Conservation (phyloP, 345 rosid species). For the Eucalyptus victrix region DNA sequence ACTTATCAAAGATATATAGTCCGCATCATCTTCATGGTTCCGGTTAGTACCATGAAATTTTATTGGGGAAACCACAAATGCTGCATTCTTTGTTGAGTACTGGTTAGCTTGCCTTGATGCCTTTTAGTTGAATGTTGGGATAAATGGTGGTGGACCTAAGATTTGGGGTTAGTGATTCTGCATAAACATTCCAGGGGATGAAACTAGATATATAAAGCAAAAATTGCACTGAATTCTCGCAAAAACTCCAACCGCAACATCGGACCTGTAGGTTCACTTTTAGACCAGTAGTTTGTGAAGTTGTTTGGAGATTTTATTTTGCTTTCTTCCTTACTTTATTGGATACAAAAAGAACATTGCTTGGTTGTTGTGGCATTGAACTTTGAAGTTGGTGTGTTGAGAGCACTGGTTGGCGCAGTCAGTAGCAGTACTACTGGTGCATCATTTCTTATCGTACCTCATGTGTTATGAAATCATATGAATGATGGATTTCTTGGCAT, state of each 20-base stretch:
- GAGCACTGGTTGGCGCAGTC: background rate
- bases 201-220: background rate
- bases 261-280: background rate
- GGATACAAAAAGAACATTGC: background rate
- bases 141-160: background rate
- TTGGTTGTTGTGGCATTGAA: background rate
- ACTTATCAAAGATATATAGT: constrained; percentile 97
- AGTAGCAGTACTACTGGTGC: background rate
- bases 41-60: constrained; percentile 33
- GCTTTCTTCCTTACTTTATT: background rate
- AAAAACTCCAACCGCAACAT: background rate
- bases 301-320: background rate
- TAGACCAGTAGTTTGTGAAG: background rate
- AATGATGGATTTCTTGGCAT: background rate
- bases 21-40: constrained; percentile 98
- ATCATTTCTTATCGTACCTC: background rate
- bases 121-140: background rate
- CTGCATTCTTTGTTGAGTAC: background rate
- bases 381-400: background rate
- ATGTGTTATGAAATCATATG: background rate
- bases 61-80: background rate
- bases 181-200: background rate
- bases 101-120: background rate
- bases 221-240: background rate
- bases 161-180: background rate